Evolutionary conservation across 495 filamentous ascomycete genomes (phyloP), one percentile per base, ranked within the genome.

Genomic region (Cercophora newfieldiana): DNA sequence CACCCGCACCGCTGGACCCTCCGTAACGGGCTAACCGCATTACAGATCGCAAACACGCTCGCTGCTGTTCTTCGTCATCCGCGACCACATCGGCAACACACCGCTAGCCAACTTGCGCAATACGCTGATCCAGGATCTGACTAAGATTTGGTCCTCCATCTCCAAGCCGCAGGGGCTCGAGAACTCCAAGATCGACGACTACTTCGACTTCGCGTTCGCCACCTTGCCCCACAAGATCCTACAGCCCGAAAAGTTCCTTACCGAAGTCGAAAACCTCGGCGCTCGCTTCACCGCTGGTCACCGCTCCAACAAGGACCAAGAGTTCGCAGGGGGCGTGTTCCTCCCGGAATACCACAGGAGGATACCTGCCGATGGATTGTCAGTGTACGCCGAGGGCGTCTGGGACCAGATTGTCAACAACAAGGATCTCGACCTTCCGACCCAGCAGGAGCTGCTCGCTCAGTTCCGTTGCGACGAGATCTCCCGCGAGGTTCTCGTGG

Each of bases 391-490:
- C 8, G 88, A 93, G 71, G 91, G 93, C 44, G 87, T 99, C 18
- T 99, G 95, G 95, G 92, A 97, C 74, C 95, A 97, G 77, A 99
- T 99, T 70, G 92, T 96, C 70, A 91, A 93, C 78, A 99, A 99
- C 79, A 99, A 99, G 78, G 95, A 99, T 71, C 81, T 99, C 66
- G 95, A 99, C 80, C 79, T 99, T 31, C 95, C 95, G 18, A 97
- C 95, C 0, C 95, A 99, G 77, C 95, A 99, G 74, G 95, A 99
- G 72, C 80, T 99, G 53, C 87, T 99, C 57, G 95, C 95, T 2
- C 95, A 99, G 76, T 99, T 97, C 82, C 87, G 95, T 55, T 99
- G 95, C 74, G 95, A 99, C 74, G 95, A 99, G 82, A 99, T 99
- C 61, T 80, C 91, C 47, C 83, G 92, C 68, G 93, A 95, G 71